phyloP scores from a whole-genome alignment of 495 filamentous ascomycete species.

The Penicillium subrubescens region DNA sequence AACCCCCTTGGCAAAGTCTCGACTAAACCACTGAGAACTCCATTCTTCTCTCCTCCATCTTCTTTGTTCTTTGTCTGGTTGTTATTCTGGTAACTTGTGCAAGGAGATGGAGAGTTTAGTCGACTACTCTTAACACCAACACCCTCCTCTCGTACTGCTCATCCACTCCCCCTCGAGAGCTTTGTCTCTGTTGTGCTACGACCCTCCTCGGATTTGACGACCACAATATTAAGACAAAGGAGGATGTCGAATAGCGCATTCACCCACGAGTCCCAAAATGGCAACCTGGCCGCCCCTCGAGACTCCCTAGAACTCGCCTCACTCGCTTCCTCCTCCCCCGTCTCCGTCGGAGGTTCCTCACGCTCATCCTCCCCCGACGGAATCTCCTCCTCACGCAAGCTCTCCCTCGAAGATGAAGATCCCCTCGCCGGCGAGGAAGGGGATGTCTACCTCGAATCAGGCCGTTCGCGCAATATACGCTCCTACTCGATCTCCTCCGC shows the following conservation, averaged over 20 bases:
- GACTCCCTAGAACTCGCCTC: slow-evolving; percentile 97
- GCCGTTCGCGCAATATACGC: slow-evolving; percentile 56
- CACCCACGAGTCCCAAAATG: slow-evolving; percentile 33
- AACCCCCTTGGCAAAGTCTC: slow-evolving; percentile 7
- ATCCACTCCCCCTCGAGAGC: neutral
- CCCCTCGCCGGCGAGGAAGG: slow-evolving; percentile 64
- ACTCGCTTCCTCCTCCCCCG: slow-evolving; percentile 73
- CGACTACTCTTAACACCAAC: slow-evolving; percentile 17
- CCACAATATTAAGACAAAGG: slow-evolving; percentile 12
- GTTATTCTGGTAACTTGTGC: neutral
- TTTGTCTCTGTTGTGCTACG: neutral
- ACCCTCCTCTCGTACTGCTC: neutral
- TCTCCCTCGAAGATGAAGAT: slow-evolving; percentile 86
- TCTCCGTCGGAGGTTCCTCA: slow-evolving; percentile 57
- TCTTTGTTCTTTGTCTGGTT: slow-evolving; percentile 6
- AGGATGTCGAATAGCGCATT: slow-evolving; percentile 42
- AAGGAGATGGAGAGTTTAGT: slow-evolving; percentile 26
- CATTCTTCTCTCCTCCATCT: slow-evolving; percentile 7
- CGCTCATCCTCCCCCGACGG: slow-evolving; percentile 78
- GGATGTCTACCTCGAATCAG: slow-evolving; percentile 46
- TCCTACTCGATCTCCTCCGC: slow-evolving; percentile 88
- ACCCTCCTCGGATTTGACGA: neutral
- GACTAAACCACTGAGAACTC: neutral
- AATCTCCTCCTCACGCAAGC: slow-evolving; percentile 85
- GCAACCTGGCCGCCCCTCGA: slow-evolving; percentile 51